phyloP scores from a whole-genome alignment of 345 rosid genomes.

The Bretschneidera sinensis region DNA sequence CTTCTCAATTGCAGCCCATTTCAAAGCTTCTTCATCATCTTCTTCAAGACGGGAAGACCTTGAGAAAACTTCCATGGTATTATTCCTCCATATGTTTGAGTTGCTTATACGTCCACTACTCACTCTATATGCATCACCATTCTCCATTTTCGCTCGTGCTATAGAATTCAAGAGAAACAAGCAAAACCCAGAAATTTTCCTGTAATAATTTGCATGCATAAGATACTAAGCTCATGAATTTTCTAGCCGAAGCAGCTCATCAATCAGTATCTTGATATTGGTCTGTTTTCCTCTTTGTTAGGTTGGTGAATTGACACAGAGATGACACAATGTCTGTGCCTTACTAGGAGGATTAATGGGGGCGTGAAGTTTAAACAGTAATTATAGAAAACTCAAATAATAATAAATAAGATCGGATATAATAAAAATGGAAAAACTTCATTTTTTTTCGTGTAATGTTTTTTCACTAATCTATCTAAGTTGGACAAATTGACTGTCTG shows the following conservation, averaged over 20 bases:
- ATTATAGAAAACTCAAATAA: too few relatives aligned
- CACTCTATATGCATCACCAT: slow-evolving; percentile 22
- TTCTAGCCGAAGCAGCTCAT: neutral
- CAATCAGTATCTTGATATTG: too few relatives aligned
- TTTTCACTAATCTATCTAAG: too few relatives aligned
- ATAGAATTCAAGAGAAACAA: too few relatives aligned
- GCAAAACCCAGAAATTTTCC: neutral
- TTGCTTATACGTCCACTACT: slow-evolving; percentile 40
- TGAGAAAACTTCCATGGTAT: slow-evolving; percentile 37
- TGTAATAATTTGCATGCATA: neutral
- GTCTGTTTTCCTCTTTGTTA: too few relatives aligned
- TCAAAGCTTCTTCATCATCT: slow-evolving; percentile 50
- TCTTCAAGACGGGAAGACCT: slow-evolving; percentile 37
- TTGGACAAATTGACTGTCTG: too few relatives aligned
- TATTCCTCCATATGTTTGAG: slow-evolving; percentile 41
- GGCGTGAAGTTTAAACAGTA: too few relatives aligned
- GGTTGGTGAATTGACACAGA: too few relatives aligned
- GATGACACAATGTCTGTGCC: neutral
- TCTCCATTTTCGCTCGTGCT: slow-evolving; percentile 22
- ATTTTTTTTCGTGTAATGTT: too few relatives aligned
- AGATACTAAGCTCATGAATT: neutral
- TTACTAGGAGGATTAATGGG: too few relatives aligned
- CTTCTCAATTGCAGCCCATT: slow-evolving; percentile 89
- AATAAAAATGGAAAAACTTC: too few relatives aligned
- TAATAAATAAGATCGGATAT: too few relatives aligned